Evolutionary conservation across 1,284 basidiomycete genomes (phyloP).

Genomic region (Cutaneotrichosporon spelunceum): DNA sequence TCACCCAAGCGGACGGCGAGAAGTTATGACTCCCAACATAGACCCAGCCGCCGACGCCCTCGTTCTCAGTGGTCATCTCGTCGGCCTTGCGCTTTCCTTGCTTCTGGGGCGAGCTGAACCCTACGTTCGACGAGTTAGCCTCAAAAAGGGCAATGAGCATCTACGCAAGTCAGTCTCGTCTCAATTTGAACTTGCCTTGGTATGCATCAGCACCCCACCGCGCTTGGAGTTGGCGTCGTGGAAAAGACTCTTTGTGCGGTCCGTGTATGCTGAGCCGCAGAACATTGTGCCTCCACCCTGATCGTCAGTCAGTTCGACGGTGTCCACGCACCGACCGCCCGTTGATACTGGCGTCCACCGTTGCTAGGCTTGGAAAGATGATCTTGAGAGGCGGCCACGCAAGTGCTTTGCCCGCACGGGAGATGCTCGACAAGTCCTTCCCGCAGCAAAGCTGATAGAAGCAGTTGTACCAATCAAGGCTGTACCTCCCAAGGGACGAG

Average conservation of each 20-base stretch:
- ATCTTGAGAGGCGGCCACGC: slow-evolving; percentile 45
- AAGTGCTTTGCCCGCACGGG: slow-evolving; percentile 26
- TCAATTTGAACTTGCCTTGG: slow-evolving; percentile 37
- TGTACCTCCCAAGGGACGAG: slow-evolving; percentile 46
- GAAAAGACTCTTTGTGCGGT: slow-evolving; percentile 34
- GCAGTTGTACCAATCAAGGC: slow-evolving; percentile 41
- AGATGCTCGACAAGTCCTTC: slow-evolving; percentile 25
- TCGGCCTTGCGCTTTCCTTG: slow-evolving; percentile 37
- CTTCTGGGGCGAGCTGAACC: slow-evolving; percentile 9
- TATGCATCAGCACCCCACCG: slow-evolving; percentile 50
- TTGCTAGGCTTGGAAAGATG: slow-evolving; percentile 44
- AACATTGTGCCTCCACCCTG: slow-evolving; percentile 51
- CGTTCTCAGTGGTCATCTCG: slow-evolving; percentile 20
- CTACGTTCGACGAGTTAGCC: slow-evolving; percentile 27
- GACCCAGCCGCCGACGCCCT: slow-evolving; percentile 43
- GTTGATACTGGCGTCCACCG: slow-evolving; percentile 36
- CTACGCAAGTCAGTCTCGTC: slow-evolving; percentile 25
- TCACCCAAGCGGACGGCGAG: slow-evolving; percentile 46
- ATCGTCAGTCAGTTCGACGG: neutral
- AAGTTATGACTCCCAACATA: slow-evolving; percentile 51
- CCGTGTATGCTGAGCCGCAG: slow-evolving; percentile 34
- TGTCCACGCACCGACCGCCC: slow-evolving; percentile 30
- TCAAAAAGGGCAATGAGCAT: slow-evolving; percentile 46
- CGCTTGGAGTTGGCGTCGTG: slow-evolving; percentile 49
- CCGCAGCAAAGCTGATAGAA: slow-evolving; percentile 42